phyloP scores from a whole-genome alignment of 352 stramenopile genomes.

The Pythium biforme region DNA sequence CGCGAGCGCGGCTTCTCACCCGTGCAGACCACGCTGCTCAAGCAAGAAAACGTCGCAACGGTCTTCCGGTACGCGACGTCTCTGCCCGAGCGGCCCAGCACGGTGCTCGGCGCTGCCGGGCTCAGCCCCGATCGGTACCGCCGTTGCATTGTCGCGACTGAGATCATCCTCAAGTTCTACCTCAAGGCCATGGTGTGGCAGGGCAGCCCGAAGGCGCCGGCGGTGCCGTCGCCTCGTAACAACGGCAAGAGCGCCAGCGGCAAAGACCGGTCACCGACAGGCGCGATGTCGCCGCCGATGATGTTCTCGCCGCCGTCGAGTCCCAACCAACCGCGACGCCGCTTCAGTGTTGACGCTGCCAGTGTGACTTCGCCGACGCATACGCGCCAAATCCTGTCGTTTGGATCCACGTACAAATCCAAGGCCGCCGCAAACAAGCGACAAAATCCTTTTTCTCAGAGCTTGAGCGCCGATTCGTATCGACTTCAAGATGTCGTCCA shows the following conservation, averaged over 20 bases:
- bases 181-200: slow-evolving; percentile 74
- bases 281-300: slow-evolving; percentile 6
- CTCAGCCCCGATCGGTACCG: slow-evolving; percentile 51
- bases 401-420: slow-evolving; percentile 22
- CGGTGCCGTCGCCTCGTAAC: slow-evolving; percentile 15
- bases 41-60: slow-evolving; percentile 52
- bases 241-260: slow-evolving; percentile 1
- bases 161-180: slow-evolving; percentile 78
- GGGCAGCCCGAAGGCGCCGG: slow-evolving; percentile 39
- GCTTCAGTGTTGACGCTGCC: slow-evolving; percentile 20
- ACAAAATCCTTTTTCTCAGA: slow-evolving; percentile 12
- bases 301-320: slow-evolving; percentile 22
- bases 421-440: slow-evolving; percentile 13
- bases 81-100: slow-evolving; percentile 17
- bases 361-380: slow-evolving; percentile 16
- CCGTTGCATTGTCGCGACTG: slow-evolving; percentile 54
- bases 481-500: slow-evolving; percentile 17
- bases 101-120: neutral
- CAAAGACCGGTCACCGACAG: slow-evolving; percentile 3
- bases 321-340: slow-evolving; percentile 15
- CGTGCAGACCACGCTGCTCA: slow-evolving; percentile 63
- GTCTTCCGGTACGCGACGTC: slow-evolving; percentile 66
- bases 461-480: slow-evolving; percentile 1
- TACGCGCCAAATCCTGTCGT: slow-evolving; percentile 24
- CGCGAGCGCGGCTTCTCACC: slow-evolving; percentile 62